Evolutionary conservation across 768 basidiomycete species (phyloP).

Genomic region (Pulveroboletus sp.): DNA sequence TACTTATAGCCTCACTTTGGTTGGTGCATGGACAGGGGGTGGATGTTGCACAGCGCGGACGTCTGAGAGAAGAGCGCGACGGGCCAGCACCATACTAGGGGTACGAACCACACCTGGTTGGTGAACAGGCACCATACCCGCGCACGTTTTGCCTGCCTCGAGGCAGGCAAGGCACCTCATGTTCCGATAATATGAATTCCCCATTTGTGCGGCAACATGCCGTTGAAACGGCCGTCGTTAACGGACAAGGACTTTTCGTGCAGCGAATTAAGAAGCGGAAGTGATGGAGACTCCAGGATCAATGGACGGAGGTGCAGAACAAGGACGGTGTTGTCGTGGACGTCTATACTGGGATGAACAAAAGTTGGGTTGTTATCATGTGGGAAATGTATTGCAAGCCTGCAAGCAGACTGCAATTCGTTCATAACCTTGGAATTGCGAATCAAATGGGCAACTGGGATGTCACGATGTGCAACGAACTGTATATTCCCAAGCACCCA

Average conservation of each 20-base stretch:
- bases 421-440: too few relatives aligned
- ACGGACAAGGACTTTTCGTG: neutral
- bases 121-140: neutral
- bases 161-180: slow-evolving; percentile 14
- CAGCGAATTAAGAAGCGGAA: neutral
- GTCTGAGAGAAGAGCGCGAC: neutral
- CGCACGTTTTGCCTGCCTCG: slow-evolving; percentile 12
- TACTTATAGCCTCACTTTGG: slow-evolving; percentile 17
- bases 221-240: neutral
- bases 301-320: neutral
- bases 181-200: slow-evolving; percentile 6
- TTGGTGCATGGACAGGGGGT: slow-evolving; percentile 14
- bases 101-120: slow-evolving; percentile 3
- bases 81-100: neutral
- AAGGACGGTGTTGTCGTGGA: neutral
- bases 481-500: too few relatives aligned
- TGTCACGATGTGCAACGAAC: too few relatives aligned
- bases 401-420: too few relatives aligned
- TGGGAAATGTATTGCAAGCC: too few relatives aligned
- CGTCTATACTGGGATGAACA: too few relatives aligned
- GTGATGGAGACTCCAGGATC: too few relatives aligned
- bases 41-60: slow-evolving; percentile 16
- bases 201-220: neutral
- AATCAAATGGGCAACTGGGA: too few relatives aligned
- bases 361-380: too few relatives aligned